Evolutionary conservation across 768 basidiomycete species (phyloP).

Genomic region (Mycena crocata): DNA sequence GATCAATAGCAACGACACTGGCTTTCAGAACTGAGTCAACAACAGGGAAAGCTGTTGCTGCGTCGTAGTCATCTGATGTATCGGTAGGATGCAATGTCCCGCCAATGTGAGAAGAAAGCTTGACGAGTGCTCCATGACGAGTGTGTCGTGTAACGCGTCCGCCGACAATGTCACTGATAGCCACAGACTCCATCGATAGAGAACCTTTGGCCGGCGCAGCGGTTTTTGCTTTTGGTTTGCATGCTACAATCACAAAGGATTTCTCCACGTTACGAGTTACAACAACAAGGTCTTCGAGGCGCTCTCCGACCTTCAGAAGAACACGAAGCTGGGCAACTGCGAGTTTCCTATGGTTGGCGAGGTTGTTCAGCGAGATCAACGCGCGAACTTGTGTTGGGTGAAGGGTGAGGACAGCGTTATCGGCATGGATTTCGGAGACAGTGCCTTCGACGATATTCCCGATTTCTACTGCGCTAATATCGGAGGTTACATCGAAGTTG

Average conservation of each 20-base stretch:
- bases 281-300: constrained; percentile 83
- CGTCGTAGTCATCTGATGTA: constrained; percentile 80
- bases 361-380: constrained; percentile 86
- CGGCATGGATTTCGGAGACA: constrained; percentile 86
- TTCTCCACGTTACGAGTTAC: constrained; percentile 90
- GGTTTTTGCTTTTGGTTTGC: constrained; percentile 69
- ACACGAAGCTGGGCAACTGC: constrained; percentile 73
- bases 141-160: constrained; percentile 85
- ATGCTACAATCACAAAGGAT: constrained; percentile 87
- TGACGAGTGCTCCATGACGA: constrained; percentile 80
- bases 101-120: constrained; percentile 75
- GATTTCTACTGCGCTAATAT: constrained; percentile 81
- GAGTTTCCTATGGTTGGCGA: constrained; percentile 83
- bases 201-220: constrained; percentile 58
- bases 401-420: constrained; percentile 82
- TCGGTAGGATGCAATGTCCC: constrained; percentile 89
- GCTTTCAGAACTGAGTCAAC: constrained; percentile 78
- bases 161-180: constrained; percentile 78
- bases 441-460: constrained; percentile 78
- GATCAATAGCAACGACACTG: constrained; percentile 76
- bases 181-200: constrained; percentile 74
- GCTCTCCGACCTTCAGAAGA: constrained; percentile 74
- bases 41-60: constrained; percentile 64
- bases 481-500: constrained; percentile 60
- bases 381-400: constrained; percentile 78